Base-by-base conservation (phyloP, 1,139 yeast species). In the Protomyces inouyei region DNA sequence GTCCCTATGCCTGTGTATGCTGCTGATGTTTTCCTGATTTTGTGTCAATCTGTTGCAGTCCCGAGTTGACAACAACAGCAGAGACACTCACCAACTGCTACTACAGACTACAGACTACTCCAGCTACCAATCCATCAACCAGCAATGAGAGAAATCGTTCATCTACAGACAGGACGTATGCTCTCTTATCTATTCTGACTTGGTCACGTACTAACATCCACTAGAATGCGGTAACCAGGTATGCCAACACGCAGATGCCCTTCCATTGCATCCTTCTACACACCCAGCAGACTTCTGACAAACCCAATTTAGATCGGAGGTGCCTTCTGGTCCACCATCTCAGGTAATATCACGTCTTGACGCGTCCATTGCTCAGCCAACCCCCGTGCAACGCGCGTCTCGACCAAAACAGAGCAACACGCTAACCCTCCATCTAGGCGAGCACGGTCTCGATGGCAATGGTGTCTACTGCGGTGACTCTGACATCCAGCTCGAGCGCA, bases 171-270 rank as follows among this genome's bases (percentile, higher is more conserved):
- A 28, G 52, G 43, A 51, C 37, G 45, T 18, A 21, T n/a, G 35
- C 28, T 10, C 14, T 2, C 23, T 2, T 21, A 2, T 21, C 18
- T 59, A 37, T 21, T 32, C 52, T n/a, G 3, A 12, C 37, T n/a
- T 14, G 3, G n/a, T 38, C 52, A 61, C 92, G 78, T 98, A 92
- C 79, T 83, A 92, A 78, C 92, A 97, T 69, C 87, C 97, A 66
- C 98, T 98, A 78, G 98, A 92, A 82, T 93, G 98, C 85, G 98
- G 98, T 85, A 93, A 93, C 85, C 98, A 93, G 81, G 91, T 93
- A 51, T 52, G 63, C 57, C 57, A 18, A 23, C 21, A 10, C 28
- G 37, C 48, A 51, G 32, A 28, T 28, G 32, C 32, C 32, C 32
- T 1, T 6, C 32, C 5, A 5, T 28, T 4, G 32, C 32, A 6